A percentile compares a stretch with the other conserved stretches of the same genome.
Conservation (phyloP, 106 monocot species). For the Dendrobium nobile region DNA sequence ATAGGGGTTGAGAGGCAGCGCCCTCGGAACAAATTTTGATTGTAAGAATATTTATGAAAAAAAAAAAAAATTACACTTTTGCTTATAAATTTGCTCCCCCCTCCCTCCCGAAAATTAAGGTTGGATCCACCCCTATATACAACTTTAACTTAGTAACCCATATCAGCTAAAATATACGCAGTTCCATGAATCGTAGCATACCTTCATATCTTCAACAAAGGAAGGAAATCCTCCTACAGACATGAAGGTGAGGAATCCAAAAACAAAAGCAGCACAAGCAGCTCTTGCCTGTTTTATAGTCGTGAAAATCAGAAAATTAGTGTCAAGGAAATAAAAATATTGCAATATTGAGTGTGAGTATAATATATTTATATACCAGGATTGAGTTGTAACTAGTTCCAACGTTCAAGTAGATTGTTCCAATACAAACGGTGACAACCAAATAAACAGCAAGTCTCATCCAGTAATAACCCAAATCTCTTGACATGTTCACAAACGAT, state of each 20-base stretch:
- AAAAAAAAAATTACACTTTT: no score
- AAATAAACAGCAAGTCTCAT: constrained; percentile 64
- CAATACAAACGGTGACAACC: constrained; percentile 64
- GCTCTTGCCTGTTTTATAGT: constrained; percentile 59
- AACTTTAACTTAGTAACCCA: no score
- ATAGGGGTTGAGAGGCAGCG: no score
- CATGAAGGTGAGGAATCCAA: constrained; percentile 97
- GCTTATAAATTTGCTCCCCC: no score
- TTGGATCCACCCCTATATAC: no score
- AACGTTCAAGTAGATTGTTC: constrained; percentile 64
- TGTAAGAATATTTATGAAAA: no score
- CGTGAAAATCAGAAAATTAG: not conserved
- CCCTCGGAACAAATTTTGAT: no score
- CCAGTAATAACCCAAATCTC: constrained; percentile 85
- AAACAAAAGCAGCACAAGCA: constrained; percentile 74
- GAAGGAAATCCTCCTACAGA: constrained; percentile 95
- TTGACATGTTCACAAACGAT: constrained; percentile 66
- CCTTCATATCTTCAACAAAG: constrained; percentile 98
- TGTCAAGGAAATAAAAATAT: not conserved
- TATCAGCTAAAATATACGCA: no score
- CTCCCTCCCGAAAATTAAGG: no score
- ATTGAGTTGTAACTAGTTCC: constrained; percentile 74
- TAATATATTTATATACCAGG: constrained; percentile 28
- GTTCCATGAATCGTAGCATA: constrained; percentile 1
- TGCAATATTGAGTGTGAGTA: no score